Base-by-base conservation (phyloP, 1,284 basidiomycete genomes). In the Ceratobasidium sp. region DNA sequence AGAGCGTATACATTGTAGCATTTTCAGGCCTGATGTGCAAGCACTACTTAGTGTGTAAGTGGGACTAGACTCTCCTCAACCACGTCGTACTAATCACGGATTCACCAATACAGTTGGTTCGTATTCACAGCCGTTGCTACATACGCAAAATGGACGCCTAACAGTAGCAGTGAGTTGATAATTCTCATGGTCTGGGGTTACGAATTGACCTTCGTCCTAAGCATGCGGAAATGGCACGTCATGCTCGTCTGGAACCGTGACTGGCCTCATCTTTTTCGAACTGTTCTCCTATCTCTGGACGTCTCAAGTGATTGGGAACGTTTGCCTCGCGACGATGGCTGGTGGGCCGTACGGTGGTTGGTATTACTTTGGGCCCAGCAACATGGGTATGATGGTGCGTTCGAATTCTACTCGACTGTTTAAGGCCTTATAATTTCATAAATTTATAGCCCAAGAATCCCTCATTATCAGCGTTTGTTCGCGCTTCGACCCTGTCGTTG, bases 201-300 rank as follows among this genome's bases (percentile, higher is more conserved):
- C 3, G 31, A 12, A 43, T 12, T 42, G 8, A n/a, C 38, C 15
- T 29, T 47, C 27, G 29, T 43, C 45, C 38, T 53, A 56, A 81
- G 82, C 79, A 17, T 83, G 82, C 71, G 62, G 75, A 3, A 76
- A 74, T 3, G 82, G 81, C 17, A 79, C 81, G 0, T 79, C 79
- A 4, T 86, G 86, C 69, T 86, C 85, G 0, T 82, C 80, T 1
- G 79, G 78, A 3, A 87, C 83, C 53, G 85, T 88, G 27, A 82
- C 84, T 0, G 92, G 93, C 0, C 80, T 94, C 8, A 84, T 94
- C 69, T 87, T 94, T 76, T 94, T 86, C 75, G 85, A 87, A 70
- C 86, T 88, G 0, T 94, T 94, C 78, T 88, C 88, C n/a, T 94
- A 87, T 80, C 82, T 92, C 49, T 94, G 92, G 91, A 89, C 87